A percentile compares a stretch with the other conserved stretches of the same genome.
These are phyloP conservation scores for Irpex rosettiformis DNA, from an alignment of 1,284 basidiomycete genomes.

Conservation along the genomic window DNA sequence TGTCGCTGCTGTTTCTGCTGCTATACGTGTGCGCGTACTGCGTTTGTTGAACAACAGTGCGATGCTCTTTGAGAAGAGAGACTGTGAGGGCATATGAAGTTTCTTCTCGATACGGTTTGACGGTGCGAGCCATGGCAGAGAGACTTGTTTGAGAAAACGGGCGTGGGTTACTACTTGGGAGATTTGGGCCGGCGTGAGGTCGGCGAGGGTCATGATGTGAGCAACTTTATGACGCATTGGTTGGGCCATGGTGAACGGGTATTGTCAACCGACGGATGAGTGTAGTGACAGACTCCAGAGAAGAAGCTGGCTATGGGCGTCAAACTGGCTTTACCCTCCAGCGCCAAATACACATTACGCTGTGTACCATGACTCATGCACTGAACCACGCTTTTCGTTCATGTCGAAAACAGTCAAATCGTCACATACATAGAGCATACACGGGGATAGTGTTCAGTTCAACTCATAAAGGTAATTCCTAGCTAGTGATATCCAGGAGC, in stretches of 20 bases:
- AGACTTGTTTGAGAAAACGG: conserved; percentile 56
- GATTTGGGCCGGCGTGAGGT: conserved; percentile 74
- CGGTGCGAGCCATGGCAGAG: conserved; percentile 57
- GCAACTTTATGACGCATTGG: conserved; percentile 35
- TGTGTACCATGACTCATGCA: no score
- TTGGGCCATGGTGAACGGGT: conserved; percentile 23
- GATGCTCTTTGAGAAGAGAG: conserved; percentile 77
- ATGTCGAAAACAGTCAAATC: no score
- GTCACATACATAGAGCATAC: no score
- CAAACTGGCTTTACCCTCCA: no score
- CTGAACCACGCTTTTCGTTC: no score
- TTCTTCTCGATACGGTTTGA: conserved; percentile 19
- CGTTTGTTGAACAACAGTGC: conserved; percentile 93
- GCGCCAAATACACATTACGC: no score
- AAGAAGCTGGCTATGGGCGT: no score
- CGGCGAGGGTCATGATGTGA: conserved; percentile 83
- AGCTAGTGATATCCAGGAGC: no score
- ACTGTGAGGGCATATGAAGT: conserved; percentile 62
- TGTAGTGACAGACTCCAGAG: no score
- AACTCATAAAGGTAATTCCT: no score
- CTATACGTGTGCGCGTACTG: conserved; percentile 88
- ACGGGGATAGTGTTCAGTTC: no score
- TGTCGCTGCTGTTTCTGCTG: conserved; percentile 78
- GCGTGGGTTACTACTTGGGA: conserved; percentile 59
- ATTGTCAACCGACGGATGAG: no score